phyloP scores from a whole-genome alignment of 2,329 filamentous ascomycete species.

The Apiospora malaysiana region DNA sequence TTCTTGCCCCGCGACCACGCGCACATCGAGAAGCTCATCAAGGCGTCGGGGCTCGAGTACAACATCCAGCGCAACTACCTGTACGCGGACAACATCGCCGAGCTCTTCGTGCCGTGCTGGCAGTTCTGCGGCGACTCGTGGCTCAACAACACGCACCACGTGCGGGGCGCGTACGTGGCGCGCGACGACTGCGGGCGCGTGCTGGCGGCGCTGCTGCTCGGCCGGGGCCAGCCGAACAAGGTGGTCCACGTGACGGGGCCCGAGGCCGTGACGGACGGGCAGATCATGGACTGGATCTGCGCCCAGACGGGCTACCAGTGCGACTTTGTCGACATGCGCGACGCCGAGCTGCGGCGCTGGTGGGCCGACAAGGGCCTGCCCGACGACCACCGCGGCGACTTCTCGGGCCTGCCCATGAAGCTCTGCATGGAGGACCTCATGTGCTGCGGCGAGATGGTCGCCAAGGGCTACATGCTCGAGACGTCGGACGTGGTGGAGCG shows the following conservation, averaged over 20 bases:
- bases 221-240: slow-evolving; percentile 25
- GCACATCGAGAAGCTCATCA: slow-evolving; percentile 30
- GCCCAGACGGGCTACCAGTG: slow-evolving; percentile 28
- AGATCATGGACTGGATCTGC: slow-evolving; percentile 32
- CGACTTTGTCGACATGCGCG: slow-evolving; percentile 27
- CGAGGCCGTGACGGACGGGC: slow-evolving; percentile 28
- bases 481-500: slow-evolving; percentile 19
- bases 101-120: slow-evolving; percentile 29
- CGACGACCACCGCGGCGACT: slow-evolving; percentile 1
- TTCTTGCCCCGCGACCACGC: slow-evolving; percentile 32
- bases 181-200: slow-evolving; percentile 32
- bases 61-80: slow-evolving; percentile 33
- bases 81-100: slow-evolving; percentile 30
- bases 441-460: slow-evolving; percentile 27
- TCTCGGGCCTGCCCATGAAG: slow-evolving; percentile 28
- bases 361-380: slow-evolving; percentile 26
- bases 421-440: slow-evolving; percentile 30
- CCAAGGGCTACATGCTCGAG: slow-evolving; percentile 20
- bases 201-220: slow-evolving; percentile 29
- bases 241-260: slow-evolving; percentile 30
- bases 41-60: slow-evolving; percentile 28
- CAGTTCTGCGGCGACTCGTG: slow-evolving; percentile 29
- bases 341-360: slow-evolving; percentile 28
- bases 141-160: slow-evolving; percentile 29
- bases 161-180: slow-evolving; percentile 29